Conservation (phyloP, 2,329 filamentous ascomycete species). For the Aspergillus amoenus region DNA sequence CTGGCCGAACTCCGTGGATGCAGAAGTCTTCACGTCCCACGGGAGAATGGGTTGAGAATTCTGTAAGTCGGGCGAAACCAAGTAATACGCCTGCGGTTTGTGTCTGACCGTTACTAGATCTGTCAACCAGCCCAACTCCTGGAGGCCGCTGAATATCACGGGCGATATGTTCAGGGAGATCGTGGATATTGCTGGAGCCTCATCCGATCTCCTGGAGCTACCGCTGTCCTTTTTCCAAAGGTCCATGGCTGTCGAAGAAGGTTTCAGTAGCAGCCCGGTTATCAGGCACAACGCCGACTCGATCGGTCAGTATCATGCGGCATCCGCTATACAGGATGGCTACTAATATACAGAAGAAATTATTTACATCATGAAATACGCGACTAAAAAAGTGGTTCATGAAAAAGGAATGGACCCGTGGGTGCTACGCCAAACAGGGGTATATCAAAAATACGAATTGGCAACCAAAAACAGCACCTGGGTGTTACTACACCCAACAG, state of each 20-base stretch:
- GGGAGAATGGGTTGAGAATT: slow-evolving; percentile 4
- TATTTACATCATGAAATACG: slow-evolving; percentile 31
- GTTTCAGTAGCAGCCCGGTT: slow-evolving; percentile 23
- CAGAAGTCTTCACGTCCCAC: not conserved
- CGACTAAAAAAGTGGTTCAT: slow-evolving; percentile 21
- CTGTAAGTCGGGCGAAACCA: slow-evolving; percentile 11
- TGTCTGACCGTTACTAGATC: slow-evolving; percentile 17
- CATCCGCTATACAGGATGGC: not conserved
- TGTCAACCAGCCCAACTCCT: slow-evolving; percentile 27
- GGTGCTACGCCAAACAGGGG: slow-evolving; percentile 32
- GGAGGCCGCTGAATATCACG: slow-evolving; percentile 25
- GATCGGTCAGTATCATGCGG: slow-evolving; percentile 17
- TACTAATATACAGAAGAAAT: slow-evolving; percentile 16
- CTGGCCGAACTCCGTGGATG: slow-evolving; percentile 4
- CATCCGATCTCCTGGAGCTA: slow-evolving; percentile 21
- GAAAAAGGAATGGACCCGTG: slow-evolving; percentile 23
- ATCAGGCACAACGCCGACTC: slow-evolving; percentile 6
- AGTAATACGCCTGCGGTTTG: too few species aligned
- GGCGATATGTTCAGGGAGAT: slow-evolving; percentile 23
- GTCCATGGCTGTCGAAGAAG: slow-evolving; percentile 22
- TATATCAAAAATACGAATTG: slow-evolving; percentile 31
- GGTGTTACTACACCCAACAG: slow-evolving; percentile 27
- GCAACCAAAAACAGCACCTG: slow-evolving; percentile 22
- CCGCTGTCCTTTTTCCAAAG: slow-evolving; percentile 27
- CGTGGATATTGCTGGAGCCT: slow-evolving; percentile 16